Conservation (phyloP, 257 asterid genomes). For the Apocynum venetum region DNA sequence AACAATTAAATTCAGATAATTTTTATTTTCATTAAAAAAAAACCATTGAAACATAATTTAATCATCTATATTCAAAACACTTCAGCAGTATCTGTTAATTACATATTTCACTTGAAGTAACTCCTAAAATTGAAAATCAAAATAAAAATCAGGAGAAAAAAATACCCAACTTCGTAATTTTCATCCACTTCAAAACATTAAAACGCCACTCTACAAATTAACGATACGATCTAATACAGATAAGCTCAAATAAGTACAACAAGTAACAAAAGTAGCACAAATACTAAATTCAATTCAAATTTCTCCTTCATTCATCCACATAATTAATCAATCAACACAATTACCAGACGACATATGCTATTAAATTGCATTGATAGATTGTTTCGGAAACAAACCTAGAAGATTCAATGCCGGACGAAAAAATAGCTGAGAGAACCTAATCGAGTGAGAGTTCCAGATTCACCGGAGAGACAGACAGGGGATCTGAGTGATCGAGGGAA, state of each 20-base stretch:
- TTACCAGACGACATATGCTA: not conserved
- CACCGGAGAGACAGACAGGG: constrained; percentile 1
- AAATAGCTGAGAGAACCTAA: constrained; percentile 6
- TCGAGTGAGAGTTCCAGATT: constrained; percentile 22
- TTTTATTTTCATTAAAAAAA: not conserved
- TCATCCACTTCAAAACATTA: not conserved
- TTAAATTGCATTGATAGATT: constrained; percentile 10
- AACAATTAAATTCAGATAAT: not conserved
- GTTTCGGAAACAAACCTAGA: constrained; percentile 9
- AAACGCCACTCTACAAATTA: not conserved
- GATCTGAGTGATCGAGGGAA: not conserved
- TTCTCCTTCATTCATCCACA: not conserved
- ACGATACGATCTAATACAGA: not conserved
- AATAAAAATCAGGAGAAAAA: not conserved
- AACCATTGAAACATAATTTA: not conserved
- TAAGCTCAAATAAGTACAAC: not conserved
- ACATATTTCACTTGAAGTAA: not conserved
- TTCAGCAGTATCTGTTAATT: not conserved
- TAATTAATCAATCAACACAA: not conserved
- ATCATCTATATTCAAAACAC: not conserved
- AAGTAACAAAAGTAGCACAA: not conserved
- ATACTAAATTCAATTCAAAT: not conserved
- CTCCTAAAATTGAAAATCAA: not conserved
- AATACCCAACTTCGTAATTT: not conserved
- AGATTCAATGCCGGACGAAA: constrained; percentile 5